Evolutionary conservation across 78 protist genomes (phyloP), one percentile per base, ranked within the genome.

Genomic region (Dictyostelium brefeldianum): DNA sequence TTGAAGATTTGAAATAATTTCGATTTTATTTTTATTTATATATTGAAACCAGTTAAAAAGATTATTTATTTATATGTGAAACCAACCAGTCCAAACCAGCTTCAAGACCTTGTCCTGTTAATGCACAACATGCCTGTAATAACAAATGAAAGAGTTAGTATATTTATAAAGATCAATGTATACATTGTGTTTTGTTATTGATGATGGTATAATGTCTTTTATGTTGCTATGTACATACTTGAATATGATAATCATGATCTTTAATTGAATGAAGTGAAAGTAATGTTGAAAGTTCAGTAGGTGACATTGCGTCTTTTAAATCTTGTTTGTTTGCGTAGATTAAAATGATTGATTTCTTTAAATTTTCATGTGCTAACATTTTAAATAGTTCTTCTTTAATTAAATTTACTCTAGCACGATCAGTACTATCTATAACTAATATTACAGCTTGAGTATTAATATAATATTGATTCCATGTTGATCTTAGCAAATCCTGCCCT

Each of bases 271-370:
- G 80, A 36, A 97, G 74, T 79, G 89, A 82, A 10, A 97, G 43
- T 48, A 71, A 51, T 15, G 82, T 59, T n/a, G 96, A 54, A 17
- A 97, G 71, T 20, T 97, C 98, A 15, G 97, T 90, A 17, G 97
- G 89, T 3, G 96, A 81, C 96, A 97, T 87, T 17, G 97, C 96
- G 29, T 89, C 97, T 36, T 94, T 51, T 11, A 97, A 41, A 48
- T 97, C 98, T 80, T 96, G 96, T 69, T 97, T 97, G 89, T 97
- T 97, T 41, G 98, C 98, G 15, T 59, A 84, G 14, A 97, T 84
- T 12, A 97, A 57, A n/a, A 97, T 70, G 14, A 81, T n/a, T 22
- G 95, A 77, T 56, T 62, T 59, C 75, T 71, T 62, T 65, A 89
- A 47, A 78, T 89, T 89, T 65, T 96, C 96, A 65, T 97, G 96